These are phyloP conservation scores for Trichosporon ovoides DNA, from an alignment of 1,284 basidiomycete genomes.

Conservation along the genomic window DNA sequence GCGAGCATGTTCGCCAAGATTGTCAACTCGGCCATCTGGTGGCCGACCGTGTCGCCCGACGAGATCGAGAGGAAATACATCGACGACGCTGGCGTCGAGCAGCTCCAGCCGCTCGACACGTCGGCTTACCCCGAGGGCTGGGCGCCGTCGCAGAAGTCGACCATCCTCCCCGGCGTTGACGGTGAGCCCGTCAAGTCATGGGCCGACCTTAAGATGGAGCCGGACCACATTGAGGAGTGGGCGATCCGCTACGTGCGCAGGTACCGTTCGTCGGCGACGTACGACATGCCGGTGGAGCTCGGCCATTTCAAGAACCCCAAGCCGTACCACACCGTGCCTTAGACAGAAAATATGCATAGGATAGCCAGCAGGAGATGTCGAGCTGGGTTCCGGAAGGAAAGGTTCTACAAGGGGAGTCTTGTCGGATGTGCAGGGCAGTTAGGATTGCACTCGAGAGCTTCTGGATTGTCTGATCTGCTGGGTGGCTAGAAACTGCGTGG, in stretches of 20 bases:
- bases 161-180: conserved; percentile 37
- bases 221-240: conserved; percentile 80
- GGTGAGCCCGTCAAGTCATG: conserved; percentile 51
- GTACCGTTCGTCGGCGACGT: conserved; percentile 65
- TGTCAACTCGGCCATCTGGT: conserved; percentile 73
- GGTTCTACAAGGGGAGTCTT: too few relatives aligned
- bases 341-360: conserved; percentile 24
- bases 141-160: conserved; percentile 53
- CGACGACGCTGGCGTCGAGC: conserved; percentile 61
- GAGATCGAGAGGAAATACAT: conserved; percentile 85
- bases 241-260: conserved; percentile 87
- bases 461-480: too few relatives aligned
- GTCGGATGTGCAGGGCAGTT: too few relatives aligned
- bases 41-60: conserved; percentile 87
- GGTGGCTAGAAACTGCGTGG: too few relatives aligned
- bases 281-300: conserved; percentile 49
- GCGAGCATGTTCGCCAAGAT: conserved; percentile 63
- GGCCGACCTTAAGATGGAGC: conserved; percentile 57
- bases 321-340: conserved; percentile 51
- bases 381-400: too few relatives aligned
- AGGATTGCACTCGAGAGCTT: too few relatives aligned
- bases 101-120: conserved; percentile 55
- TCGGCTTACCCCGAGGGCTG: conserved; percentile 42
- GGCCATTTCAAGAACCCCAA: conserved; percentile 47
- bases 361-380: conserved; percentile 5